These are phyloP conservation scores for Sphaerulina vaccinii DNA, from an alignment of 2,329 filamentous ascomycete species.

Conservation along the genomic window DNA sequence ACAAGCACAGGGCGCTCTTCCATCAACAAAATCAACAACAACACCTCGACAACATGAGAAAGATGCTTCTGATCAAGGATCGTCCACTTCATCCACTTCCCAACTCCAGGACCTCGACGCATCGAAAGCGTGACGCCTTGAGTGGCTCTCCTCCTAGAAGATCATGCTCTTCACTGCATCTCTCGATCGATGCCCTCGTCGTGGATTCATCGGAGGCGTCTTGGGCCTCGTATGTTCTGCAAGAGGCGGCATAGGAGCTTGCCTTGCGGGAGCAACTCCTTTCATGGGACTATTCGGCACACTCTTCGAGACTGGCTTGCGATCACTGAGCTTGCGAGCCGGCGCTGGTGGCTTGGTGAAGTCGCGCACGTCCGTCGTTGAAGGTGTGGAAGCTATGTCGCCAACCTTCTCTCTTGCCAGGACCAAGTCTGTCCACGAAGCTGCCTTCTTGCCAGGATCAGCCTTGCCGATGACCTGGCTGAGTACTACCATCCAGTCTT, in stretches of 20 bases:
- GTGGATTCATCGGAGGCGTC: constrained; percentile 37
- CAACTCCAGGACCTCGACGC: constrained; percentile 3
- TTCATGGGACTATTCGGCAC: constrained; percentile 33
- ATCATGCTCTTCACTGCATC: constrained; percentile 43
- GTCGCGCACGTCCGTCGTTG: constrained; percentile 26
- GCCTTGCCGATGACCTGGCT: constrained; percentile 66
- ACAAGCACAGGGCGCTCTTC: constrained; percentile 11
- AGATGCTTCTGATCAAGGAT: constrained; percentile 13
- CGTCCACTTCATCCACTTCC: constrained; percentile 2
- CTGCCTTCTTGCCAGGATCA: constrained; percentile 48
- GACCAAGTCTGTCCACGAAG: constrained; percentile 60
- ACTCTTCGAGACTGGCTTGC: constrained; percentile 28
- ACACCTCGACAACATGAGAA: constrained; percentile 10
- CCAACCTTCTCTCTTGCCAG: constrained; percentile 45
- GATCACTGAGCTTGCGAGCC: constrained; percentile 23
- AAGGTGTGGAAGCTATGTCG: constrained; percentile 4
- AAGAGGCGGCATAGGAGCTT: constrained; percentile 17
- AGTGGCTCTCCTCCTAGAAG: constrained; percentile 29
- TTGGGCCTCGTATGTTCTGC: constrained; percentile 23
- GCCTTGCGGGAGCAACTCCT: constrained; percentile 15
- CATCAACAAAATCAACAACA: constrained; percentile 10
- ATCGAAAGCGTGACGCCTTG: constrained; percentile 7
- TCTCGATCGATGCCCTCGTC: constrained; percentile 33
- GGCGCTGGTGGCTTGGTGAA: constrained; percentile 31
- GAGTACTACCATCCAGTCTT: constrained; percentile 90